Evolutionary conservation across 73 alveolate genomes (phyloP).

Genomic region (Tetrahymena thermophila): DNA sequence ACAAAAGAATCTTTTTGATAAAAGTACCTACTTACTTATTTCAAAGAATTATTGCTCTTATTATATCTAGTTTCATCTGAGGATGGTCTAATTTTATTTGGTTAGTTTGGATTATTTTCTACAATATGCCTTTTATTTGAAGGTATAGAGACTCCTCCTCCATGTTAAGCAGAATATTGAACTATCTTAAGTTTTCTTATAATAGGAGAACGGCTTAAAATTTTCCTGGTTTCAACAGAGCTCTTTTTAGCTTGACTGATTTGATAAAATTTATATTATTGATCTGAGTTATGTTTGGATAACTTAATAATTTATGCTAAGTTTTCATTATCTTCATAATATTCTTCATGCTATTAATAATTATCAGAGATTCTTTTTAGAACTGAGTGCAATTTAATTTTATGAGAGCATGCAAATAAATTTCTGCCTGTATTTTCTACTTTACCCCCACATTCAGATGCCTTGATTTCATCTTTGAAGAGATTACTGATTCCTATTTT

Average conservation of each 20-base stretch:
- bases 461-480: background rate
- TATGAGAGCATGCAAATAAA: background rate
- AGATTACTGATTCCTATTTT: background rate
- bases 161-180: background rate
- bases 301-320: background rate
- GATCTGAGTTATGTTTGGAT: background rate
- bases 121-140: background rate
- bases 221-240: background rate
- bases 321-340: background rate
- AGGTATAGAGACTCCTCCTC: background rate
- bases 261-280: background rate
- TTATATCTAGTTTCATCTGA: background rate
- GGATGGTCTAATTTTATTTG: background rate
- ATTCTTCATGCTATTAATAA: background rate
- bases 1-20: background rate
- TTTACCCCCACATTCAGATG: background rate
- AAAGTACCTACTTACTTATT: background rate
- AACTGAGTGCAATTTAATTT: background rate
- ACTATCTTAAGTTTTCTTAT: background rate
- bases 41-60: background rate
- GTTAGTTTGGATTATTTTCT: background rate
- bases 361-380: background rate
- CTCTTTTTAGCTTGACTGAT: background rate
- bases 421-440: background rate
- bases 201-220: background rate